Evolutionary conservation across 129 eudicot species (phyloP).

Genomic region (Centella asiatica): DNA sequence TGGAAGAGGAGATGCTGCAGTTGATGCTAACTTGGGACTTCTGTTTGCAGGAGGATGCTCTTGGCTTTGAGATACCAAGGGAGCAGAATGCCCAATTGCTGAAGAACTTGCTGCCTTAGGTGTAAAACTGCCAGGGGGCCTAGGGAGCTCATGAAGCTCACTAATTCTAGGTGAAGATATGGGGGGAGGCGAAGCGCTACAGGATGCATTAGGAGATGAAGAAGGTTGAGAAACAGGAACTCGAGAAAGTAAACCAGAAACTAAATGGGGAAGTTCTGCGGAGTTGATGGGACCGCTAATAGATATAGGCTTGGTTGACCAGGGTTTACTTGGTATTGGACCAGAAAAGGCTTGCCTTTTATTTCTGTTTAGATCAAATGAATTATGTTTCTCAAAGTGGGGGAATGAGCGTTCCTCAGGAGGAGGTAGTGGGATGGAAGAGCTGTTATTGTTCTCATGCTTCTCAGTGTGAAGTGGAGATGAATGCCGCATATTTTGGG

Average conservation of each 20-base stretch:
- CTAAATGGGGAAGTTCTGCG: slow-evolving; percentile 37
- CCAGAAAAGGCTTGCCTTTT: slow-evolving; percentile 76
- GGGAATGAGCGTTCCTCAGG: slow-evolving; percentile 40
- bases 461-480: slow-evolving; percentile 45
- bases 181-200: slow-evolving; percentile 61
- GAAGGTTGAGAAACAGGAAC: slow-evolving; percentile 28
- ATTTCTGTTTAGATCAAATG: slow-evolving; percentile 37
- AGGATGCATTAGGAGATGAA: slow-evolving; percentile 33
- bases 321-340: slow-evolving; percentile 57
- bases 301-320: slow-evolving; percentile 33
- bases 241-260: slow-evolving; percentile 36
- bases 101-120: slow-evolving; percentile 38
- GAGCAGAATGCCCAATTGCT: slow-evolving; percentile 54
- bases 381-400: slow-evolving; percentile 34
- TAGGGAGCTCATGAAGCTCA: slow-evolving; percentile 99
- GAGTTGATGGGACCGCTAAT: slow-evolving; percentile 51
- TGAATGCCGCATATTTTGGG: slow-evolving; percentile 45
- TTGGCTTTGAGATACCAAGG: slow-evolving; percentile 39
- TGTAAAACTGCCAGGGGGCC: slow-evolving; percentile 59
- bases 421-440: slow-evolving; percentile 52
- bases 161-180: slow-evolving; percentile 73
- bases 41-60: slow-evolving; percentile 57
- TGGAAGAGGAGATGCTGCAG: slow-evolving; percentile 57
- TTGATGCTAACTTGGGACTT: slow-evolving; percentile 22
- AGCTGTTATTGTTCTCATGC: slow-evolving; percentile 28